Evolutionary conservation across 306 rosid species (phyloP).

Genomic region (Rosa persica): DNA sequence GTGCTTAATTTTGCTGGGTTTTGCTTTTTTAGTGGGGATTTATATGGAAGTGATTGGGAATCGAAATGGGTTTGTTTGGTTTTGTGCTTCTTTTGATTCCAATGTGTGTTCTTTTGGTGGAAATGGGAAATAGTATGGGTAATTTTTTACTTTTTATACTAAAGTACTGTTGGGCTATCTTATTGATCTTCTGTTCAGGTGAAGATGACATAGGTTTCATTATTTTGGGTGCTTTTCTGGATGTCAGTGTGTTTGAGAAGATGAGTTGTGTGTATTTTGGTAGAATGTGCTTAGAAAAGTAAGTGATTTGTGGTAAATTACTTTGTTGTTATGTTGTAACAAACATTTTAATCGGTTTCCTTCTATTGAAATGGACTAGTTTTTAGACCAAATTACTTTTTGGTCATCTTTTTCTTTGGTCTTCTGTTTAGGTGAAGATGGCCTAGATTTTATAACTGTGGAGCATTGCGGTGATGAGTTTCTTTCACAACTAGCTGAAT

Average conservation of each 20-base stretch:
- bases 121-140: neutral
- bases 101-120: neutral
- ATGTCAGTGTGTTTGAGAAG: neutral
- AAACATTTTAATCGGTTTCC: neutral
- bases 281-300: neutral
- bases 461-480: constrained; percentile 95
- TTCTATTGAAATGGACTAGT: neutral
- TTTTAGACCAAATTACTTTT: neutral
- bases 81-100: neutral
- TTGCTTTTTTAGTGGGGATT: neutral
- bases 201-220: neutral
- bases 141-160: neutral
- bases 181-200: neutral
- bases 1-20: neutral
- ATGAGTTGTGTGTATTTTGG: neutral
- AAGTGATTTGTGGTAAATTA: neutral
- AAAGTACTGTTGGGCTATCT: neutral
- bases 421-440: constrained; percentile 66
- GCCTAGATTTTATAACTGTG: constrained; percentile 77
- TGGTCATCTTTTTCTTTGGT: neutral
- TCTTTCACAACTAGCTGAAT: constrained; percentile 65
- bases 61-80: constrained; percentile 5
- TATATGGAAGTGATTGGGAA: neutral
- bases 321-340: neutral
- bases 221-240: neutral